Evolutionary conservation across 768 basidiomycete species (phyloP).

Genomic region (Phanerochaete sordida): DNA sequence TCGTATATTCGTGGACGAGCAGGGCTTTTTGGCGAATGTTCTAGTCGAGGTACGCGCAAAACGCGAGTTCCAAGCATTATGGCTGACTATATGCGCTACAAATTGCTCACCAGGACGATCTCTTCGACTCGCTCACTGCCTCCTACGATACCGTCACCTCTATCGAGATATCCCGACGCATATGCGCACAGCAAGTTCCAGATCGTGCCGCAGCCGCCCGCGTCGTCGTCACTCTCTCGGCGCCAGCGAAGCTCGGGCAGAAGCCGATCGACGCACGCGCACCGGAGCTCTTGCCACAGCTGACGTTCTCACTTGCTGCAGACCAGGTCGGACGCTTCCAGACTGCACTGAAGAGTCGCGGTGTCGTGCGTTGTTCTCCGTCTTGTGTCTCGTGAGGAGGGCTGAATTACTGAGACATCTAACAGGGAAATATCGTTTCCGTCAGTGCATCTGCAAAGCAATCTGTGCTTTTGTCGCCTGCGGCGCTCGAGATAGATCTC

Average conservation of each 20-base stretch:
- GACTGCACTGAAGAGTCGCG: constrained; percentile 39
- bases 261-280: background rate
- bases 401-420: background rate
- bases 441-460: constrained; percentile 10
- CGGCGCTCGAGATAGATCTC: constrained; percentile 20
- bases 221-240: constrained; percentile 1
- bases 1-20: constrained; percentile 49
- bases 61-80: background rate
- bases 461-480: constrained; percentile 15
- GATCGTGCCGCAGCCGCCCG: background rate
- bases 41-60: constrained; percentile 21
- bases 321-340: constrained; percentile 35
- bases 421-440: constrained; percentile 6
- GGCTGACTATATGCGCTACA: constrained; percentile 24
- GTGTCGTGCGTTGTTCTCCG: constrained; percentile 37
- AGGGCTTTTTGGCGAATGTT: constrained; percentile 49
- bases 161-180: constrained; percentile 1
- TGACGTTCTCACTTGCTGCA: constrained; percentile 35
- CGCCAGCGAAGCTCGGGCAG: constrained; percentile 14
- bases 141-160: constrained; percentile 34
- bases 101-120: constrained; percentile 34
- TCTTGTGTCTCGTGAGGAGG: background rate
- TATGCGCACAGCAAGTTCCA: background rate
- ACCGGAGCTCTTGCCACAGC: background rate
- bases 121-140: constrained; percentile 49